Base-by-base conservation (phyloP, 495 filamentous ascomycete genomes). In the Penicillium ochrochloron region DNA sequence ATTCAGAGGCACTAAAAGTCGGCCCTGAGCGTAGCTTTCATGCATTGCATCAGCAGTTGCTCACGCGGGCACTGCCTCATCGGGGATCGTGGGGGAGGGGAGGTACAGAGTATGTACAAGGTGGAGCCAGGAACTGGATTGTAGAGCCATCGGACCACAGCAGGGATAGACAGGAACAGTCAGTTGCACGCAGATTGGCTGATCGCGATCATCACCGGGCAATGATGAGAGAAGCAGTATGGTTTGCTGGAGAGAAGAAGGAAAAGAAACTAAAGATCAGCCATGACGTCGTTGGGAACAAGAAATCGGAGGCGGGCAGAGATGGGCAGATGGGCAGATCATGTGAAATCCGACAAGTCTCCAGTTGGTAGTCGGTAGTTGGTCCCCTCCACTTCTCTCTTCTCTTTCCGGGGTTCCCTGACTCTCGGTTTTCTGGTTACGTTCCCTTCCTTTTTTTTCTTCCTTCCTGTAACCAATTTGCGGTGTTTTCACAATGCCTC, bases 401-500 rank as follows among this genome's bases (percentile, higher is more conserved):
- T 54, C 51, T 34, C 29, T 33, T 54, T 54, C 35, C 56, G 37
- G 55, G 37, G 34, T 35, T 56, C 33, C 25, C 53, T 56, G 21
- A 5, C 10, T 15, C 4, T 33, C 29, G 50, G 15, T 31, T 31
- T 19, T 54, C 29, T 19, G 52, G 33, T 11, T 12, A 33, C 35
- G 9, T 21, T n/a, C 33, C 39, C 56, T 58, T 11, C 31, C 33
- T 9, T 44, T 15, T 19, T 11, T 34, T 19, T n/a, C 29, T 34
- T 10, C 12, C 19, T 15, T 25, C 19, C 33, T 37, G 6, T 12
- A 52, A 29, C 29, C 23, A 15, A 29, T 33, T 31, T 29, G 11
- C 27, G 10, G 5, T 31, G 14, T n/a, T 34, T 27, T 48, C 60
- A 65, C 37, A 33, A 66, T 93, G 90, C 83, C 89, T 66, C 82